Base-by-base conservation (phyloP, 108 stramenopile genomes). In the Chaetoceros muelleri region DNA sequence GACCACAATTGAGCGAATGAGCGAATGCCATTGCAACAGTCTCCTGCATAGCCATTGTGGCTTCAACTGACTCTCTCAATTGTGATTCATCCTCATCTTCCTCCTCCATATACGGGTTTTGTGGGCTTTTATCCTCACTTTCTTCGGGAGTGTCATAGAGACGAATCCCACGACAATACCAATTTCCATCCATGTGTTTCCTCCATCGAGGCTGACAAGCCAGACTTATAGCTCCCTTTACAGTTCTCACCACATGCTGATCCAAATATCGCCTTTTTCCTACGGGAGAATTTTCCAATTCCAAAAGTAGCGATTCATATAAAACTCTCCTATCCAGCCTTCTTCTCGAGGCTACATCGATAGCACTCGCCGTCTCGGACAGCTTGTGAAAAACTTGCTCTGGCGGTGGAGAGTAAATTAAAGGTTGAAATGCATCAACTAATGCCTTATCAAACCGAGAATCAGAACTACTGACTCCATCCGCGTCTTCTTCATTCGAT, bases 31-130 rank as follows among this genome's bases (percentile, higher is more conserved):
- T 75, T 26, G 81, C 80, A 0, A 84, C 55, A 2, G 92, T 93
- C 62, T 93, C 92, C 64, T 93, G 92, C 87, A 90, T 89, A 3
- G 74, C 74, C 68, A 87, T 60, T 19, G 92, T 93, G 34, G 53
- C 13, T 13, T 40, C 34, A 40, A 40, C 49, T 5, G 13, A 5
- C 13, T 40, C 34, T 40, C 13, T 40, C 13, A 10, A 5, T 40
- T 40, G 44, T 23, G 58, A 27, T 49, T 64, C 55, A 2, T n/a
- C 29, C 1, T 31, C 40, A 2, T 67, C 53, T 2, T 24, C 34
- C 21, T 58, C 28, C 28, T 64, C 16, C 2, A 49, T 31, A 57
- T 23, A 57, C 56, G 18, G n/a, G 40, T 44, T 34, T n/a, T 31
- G 28, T 44, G 30, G 56, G 18, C 29, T 23, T 7, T 46, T 19